Base-by-base conservation (phyloP, 2,329 filamentous ascomycete species). In the Beauveria pseudobassiana region DNA sequence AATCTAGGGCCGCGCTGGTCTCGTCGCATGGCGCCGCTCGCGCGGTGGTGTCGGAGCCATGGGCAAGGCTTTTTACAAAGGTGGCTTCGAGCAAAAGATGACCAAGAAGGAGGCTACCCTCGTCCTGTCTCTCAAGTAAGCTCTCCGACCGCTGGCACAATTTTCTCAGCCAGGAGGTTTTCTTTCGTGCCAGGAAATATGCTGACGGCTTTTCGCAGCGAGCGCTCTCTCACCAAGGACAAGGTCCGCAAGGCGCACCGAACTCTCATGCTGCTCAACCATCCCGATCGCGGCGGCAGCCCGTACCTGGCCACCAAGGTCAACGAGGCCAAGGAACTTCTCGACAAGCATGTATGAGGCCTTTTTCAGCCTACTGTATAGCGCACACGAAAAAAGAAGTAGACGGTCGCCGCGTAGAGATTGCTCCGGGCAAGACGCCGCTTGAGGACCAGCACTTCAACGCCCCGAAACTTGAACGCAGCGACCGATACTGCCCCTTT, bases 291-390 rank as follows among this genome's bases (percentile, higher is more conserved):
- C 72, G 95, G 95, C 67, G 95, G 95, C 45, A 97, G 92, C 72
- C 95, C 95, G 8, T 99, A 98, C 73, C 79, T 99, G 50, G 95
- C 95, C 16, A 97, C 93, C 59, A 99, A 99, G 77, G 89, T 99
- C 73, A 99, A 99, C 77, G 95, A 99, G 76, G 95, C 95, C 45
- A 99, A 99, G 77, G 93, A 98, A 74, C 85, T 98, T 65, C 74
- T 99, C 67, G 95, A 99, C 74, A 97, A 96, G 76, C 80, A 78
- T 59, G 68, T 67, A 38, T 60, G 63, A 62, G 50, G 5, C 14
- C 3, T 3, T 34, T 12, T 38, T 18, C 3, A 12, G 12, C 26
- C 18, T n/a, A 22, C 8, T 9, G 46, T 20, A 42, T 16, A 7
- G 14, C 28, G 10, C 3, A 51, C 14, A 24, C 20, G 2, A 26